Conservation (phyloP, 306 rosid genomes). For the Pyrus pyrifolia region DNA sequence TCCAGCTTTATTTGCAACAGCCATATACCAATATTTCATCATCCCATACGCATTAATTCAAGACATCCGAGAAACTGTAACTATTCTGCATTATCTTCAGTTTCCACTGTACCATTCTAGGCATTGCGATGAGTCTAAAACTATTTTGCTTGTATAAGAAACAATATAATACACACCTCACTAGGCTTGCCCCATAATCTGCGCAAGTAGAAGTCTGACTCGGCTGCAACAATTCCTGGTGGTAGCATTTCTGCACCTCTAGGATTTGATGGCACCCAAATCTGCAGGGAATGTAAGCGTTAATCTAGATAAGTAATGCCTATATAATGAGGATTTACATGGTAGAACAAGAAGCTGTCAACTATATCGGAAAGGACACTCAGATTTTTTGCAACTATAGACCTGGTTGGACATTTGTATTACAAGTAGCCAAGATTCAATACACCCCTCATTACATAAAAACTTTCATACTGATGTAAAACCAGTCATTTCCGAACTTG, state of each 20-base stretch:
- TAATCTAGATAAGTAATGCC: background rate
- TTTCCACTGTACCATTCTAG: background rate
- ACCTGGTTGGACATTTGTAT: constrained; percentile 8
- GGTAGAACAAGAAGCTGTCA: background rate
- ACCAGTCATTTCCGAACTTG: background rate
- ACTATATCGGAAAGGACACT: background rate
- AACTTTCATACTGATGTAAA: background rate
- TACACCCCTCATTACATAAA: background rate
- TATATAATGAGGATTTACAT: background rate
- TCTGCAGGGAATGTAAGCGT: constrained; percentile 41
- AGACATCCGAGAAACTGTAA: too few species aligned
- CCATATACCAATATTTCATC: background rate
- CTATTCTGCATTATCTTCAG: background rate
- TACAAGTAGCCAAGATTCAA: background rate
- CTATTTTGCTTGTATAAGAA: background rate
- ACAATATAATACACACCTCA: constrained; percentile 56
- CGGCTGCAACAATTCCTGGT: constrained; percentile 69
- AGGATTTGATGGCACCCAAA: constrained; percentile 92
- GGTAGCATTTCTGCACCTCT: constrained; percentile 92
- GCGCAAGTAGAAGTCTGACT: constrained; percentile 73
- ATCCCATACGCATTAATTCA: background rate
- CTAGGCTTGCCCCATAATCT: constrained; percentile 94
- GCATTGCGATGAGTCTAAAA: background rate
- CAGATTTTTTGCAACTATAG: background rate
- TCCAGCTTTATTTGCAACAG: background rate